phyloP scores from a whole-genome alignment of 2,329 filamentous ascomycete species.

The Cordyceps cateniannulata region DNA sequence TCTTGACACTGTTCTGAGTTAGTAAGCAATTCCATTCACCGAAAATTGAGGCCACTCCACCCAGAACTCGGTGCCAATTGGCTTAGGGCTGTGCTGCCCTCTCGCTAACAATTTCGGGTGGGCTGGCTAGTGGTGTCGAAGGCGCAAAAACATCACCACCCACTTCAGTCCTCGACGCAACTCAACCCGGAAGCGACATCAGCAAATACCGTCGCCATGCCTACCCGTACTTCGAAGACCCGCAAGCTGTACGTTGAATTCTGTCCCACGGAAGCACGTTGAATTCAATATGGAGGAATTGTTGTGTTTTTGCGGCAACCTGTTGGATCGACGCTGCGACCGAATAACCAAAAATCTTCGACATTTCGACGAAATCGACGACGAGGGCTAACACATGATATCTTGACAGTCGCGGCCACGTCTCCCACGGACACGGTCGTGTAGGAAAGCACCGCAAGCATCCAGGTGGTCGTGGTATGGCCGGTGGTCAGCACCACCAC shows the following conservation, averaged over 20 bases:
- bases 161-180: constrained; percentile 26
- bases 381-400: constrained; percentile 24
- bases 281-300: constrained; percentile 5
- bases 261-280: constrained; percentile 9
- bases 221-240: constrained; percentile 70
- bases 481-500: constrained; percentile 95
- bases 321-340: constrained; percentile 1
- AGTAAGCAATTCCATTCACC: not conserved
- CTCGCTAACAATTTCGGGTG: constrained; percentile 31
- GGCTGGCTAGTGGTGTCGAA: constrained; percentile 21
- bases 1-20: not conserved
- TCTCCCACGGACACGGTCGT: constrained; percentile 97
- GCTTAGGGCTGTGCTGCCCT: constrained; percentile 38
- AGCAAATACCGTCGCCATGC: constrained; percentile 52
- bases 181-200: constrained; percentile 37
- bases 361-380: constrained; percentile 10
- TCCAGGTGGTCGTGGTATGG: constrained; percentile 75
- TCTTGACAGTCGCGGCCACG: constrained; percentile 77
- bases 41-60: not conserved
- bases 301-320: constrained; percentile 9
- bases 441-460: constrained; percentile 98
- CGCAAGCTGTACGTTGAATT: constrained; percentile 60
- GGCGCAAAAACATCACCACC: constrained; percentile 34
- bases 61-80: constrained; percentile 11
- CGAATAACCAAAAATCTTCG: not conserved